Base-by-base conservation (phyloP, 805 yeast species). In the Candida nemodendra region DNA sequence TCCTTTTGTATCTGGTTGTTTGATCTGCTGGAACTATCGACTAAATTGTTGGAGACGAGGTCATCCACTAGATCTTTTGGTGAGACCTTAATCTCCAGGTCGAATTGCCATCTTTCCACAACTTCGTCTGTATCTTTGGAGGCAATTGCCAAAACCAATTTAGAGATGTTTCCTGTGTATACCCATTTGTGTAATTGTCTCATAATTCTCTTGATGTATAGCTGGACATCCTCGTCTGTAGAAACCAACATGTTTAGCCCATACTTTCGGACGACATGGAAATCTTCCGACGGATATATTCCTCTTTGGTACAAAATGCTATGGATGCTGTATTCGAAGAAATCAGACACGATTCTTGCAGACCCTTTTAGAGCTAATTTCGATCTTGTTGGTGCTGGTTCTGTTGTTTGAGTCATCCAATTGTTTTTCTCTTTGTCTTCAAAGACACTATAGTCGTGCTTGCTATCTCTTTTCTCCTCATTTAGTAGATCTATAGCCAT, bases 81-180 rank as follows among this genome's bases (percentile, higher is more conserved):
- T 6, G 32, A 27, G 12, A 39, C n/a, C 27, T 39, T 41, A 9
- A 74, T 62, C 23, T 78, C 75, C 5, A 88, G 65, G 46, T 78
- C 76, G 54, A 90, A 90, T 53, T 86, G 86, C 98, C 98, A 90
- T 37, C 87, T 65, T 58, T 90, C 98, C 2, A 81, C 80, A 2
- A 72, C 74, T 23, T 83, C 88, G 0, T 78, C 79, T 0, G 79
- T 69, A 27, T 77, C 79, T 48, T 81, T 81, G 19, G 81, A 73
- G 2, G 88, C 65, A n/a, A 89, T 79, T 8, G 79, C 90, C 24
- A 91, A 68, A 2, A 85, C 81, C 27, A 90, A 62, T 47, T 78
- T 76, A 17, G 80, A 72, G 23, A 91, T 77, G 41, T 76, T 74
- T 9, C 83, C 85, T 1, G 80, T 77, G 34, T 76, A 70, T 2